Base-by-base conservation (phyloP, 2,329 filamentous ascomycete genomes). In the Rhytidhysteron rufulum region DNA sequence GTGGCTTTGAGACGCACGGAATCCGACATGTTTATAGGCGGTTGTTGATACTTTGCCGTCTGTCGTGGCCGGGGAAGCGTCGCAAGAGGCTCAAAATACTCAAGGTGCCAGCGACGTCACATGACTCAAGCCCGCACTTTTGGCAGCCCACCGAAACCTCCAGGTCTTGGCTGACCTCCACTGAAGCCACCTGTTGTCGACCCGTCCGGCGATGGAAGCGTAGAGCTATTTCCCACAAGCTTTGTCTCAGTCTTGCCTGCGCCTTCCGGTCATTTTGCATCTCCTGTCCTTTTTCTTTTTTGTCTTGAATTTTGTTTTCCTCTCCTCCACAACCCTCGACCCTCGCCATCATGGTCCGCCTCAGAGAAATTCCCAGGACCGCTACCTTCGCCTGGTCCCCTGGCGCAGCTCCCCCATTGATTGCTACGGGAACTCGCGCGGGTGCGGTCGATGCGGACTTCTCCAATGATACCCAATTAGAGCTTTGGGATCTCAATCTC, bases 311-410 rank as follows among this genome's bases (percentile, higher is more conserved):
- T 35, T 42, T 42, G 48, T 37, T 43, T 27, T 36, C 38, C 24
- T 13, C 22, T 29, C 36, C 31, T 40, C 27, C 21, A 17, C 29
- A 36, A 19, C 34, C 36, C 18, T 16, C 31, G 53, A 54, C 51
- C 44, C 50, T 48, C 50, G 58, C 58, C 66, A 71, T 56, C 68
- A 98, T 98, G 93, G 91, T 96, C 70, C 87, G 89, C 73, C 78
- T 97, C 69, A 83, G 91, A 77, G 90, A 97, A 75, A 94, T 98
- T 63, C 87, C 89, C 66, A 83, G 93, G 71, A 98, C 93, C 60
- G 93, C 91, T 68, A 86, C 91, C 59, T 98, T 98, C 68, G 88
- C 93, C 62, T 98, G 93, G 91, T 95, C 88, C 54, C 86, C 90
- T 19, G 86, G 83, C 55, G 72, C 87, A 37, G 78, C 80, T 29